These are phyloP conservation scores for Fraxinus floribunda DNA, from an alignment of 305 asterid genomes.

Conservation along the genomic window DNA sequence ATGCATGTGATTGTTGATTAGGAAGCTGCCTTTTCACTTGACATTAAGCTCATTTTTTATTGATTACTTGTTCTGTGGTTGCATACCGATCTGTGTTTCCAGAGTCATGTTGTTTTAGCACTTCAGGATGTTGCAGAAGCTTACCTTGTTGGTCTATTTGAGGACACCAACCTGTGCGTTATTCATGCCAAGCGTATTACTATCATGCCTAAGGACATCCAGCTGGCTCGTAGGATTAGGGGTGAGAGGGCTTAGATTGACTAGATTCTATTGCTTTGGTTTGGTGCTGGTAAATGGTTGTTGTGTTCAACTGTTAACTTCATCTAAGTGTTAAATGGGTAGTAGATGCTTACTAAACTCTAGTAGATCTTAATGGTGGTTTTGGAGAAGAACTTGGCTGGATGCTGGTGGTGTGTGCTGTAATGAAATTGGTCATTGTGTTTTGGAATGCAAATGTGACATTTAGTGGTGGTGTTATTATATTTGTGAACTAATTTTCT, in stretches of 20 bases:
- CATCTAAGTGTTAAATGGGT: conserved; percentile 15
- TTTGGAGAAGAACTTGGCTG: conserved; percentile 5
- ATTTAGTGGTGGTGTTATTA: neutral
- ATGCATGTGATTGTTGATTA: too few species aligned
- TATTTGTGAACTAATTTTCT: conserved; percentile 6
- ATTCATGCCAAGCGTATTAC: conserved; percentile 95
- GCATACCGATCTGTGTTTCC: conserved; percentile 93
- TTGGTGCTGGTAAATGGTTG: conserved; percentile 24
- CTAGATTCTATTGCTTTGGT: neutral
- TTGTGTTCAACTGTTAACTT: conserved; percentile 19
- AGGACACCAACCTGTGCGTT: conserved; percentile 84
- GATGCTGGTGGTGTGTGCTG: conserved; percentile 9
- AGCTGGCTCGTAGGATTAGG: conserved; percentile 84
- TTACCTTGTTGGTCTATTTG: conserved; percentile 77
- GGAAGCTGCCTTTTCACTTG: too few species aligned
- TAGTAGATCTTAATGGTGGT: conserved; percentile 14
- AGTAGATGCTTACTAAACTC: conserved; percentile 17
- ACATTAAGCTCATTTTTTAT: neutral
- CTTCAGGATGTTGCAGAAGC: conserved; percentile 93
- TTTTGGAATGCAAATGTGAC: conserved; percentile 19
- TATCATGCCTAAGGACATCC: conserved; percentile 86
- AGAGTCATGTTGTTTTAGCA: conserved; percentile 88
- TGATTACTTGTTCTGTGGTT: conserved; percentile 18
- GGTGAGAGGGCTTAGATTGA: conserved; percentile 76
- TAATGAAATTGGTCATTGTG: neutral